Conservation (phyloP, 2,329 filamentous ascomycete species). For the Shiraia sp. region DNA sequence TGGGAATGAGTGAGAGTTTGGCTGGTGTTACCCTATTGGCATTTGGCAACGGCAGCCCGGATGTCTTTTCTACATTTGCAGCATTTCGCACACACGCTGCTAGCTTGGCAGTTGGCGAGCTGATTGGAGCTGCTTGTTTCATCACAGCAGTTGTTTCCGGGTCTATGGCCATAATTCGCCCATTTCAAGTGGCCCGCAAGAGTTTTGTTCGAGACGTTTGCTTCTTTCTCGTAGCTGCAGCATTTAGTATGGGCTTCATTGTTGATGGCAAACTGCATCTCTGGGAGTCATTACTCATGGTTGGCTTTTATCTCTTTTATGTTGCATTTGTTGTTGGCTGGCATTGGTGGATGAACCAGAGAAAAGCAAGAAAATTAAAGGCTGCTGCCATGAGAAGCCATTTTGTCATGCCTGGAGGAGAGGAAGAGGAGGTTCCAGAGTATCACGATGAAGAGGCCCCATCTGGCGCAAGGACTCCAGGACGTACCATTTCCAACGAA, state of each 20-base stretch:
- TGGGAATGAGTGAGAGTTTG: constrained; percentile 94
- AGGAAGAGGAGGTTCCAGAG: constrained; percentile 61
- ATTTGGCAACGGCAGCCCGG: constrained; percentile 96
- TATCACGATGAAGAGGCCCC: constrained; percentile 59
- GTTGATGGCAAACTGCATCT: constrained; percentile 80
- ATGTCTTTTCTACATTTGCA: constrained; percentile 98
- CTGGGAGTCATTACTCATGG: constrained; percentile 92
- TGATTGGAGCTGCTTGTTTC: constrained; percentile 93
- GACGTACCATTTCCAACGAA: constrained; percentile 56
- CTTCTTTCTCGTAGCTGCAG: constrained; percentile 87
- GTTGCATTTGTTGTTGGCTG: constrained; percentile 84
- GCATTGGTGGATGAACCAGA: constrained; percentile 81
- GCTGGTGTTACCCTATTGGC: constrained; percentile 95
- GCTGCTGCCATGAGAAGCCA: constrained; percentile 76
- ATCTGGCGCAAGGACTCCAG: constrained; percentile 38
- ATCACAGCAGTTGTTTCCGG: constrained; percentile 96
- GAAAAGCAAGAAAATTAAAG: constrained; percentile 64
- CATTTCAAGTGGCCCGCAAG: constrained; percentile 86
- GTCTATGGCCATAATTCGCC: constrained; percentile 94
- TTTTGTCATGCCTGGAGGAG: constrained; percentile 64
- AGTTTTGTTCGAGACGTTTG: constrained; percentile 90
- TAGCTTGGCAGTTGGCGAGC: constrained; percentile 92
- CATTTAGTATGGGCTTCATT: constrained; percentile 85
- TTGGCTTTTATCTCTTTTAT: constrained; percentile 88
- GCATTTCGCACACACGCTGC: constrained; percentile 97